phyloP scores from a whole-genome alignment of 176 grass and related monocot genomes.

The Echinochloa phyllopogon region DNA sequence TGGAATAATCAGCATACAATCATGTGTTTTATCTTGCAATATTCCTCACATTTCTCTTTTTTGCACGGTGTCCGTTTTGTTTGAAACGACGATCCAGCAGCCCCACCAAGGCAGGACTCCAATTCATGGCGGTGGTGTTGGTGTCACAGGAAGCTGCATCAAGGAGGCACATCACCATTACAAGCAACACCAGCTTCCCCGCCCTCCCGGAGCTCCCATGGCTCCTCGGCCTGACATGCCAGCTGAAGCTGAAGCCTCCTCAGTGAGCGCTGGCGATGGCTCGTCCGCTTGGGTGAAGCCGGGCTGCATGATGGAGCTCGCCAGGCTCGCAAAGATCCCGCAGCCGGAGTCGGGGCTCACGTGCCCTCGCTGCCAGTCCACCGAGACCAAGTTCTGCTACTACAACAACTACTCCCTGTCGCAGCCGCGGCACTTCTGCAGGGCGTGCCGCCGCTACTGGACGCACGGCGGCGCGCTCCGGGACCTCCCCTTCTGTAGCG shows the following conservation, averaged over 20 bases:
- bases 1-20: not conserved
- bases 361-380: conserved; percentile 87
- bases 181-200: not conserved
- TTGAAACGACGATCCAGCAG: not conserved
- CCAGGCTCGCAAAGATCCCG: conserved; percentile 21
- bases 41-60: not conserved
- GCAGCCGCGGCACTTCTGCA: conserved; percentile 96
- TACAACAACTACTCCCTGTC: conserved; percentile 91
- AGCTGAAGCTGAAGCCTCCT: not conserved
- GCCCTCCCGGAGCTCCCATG: not conserved
- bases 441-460: conserved; percentile 93
- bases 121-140: not conserved
- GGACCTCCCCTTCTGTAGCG: not conserved
- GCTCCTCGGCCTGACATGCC: not conserved
- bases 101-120: not conserved
- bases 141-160: not conserved
- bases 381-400: conserved; percentile 97
- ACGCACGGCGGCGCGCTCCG: conserved; percentile 61
- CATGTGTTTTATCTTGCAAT: not conserved
- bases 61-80: not conserved
- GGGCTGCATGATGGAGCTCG: not conserved
- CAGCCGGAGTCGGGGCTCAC: conserved; percentile 75
- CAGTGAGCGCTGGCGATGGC: not conserved
- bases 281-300: not conserved
- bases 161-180: not conserved